Conservation (phyloP, 2,329 filamentous ascomycete genomes). For the Dothistroma septosporum region DNA sequence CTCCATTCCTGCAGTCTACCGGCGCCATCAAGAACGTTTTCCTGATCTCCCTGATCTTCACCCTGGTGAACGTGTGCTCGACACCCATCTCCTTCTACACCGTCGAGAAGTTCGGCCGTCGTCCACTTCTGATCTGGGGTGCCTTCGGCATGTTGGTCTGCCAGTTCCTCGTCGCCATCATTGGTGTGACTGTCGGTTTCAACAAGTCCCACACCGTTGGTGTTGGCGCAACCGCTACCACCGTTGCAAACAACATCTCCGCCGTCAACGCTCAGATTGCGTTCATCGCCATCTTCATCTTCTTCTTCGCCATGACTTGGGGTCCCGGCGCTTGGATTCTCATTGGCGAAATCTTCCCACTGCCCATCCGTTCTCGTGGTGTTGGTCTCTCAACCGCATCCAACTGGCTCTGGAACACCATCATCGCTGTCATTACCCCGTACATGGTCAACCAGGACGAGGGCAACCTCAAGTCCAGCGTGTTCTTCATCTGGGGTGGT, state of each 20-base stretch:
- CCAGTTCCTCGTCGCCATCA: slow-evolving; percentile 80
- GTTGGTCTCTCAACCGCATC: slow-evolving; percentile 81
- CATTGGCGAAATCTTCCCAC: slow-evolving; percentile 85
- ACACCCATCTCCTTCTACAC: slow-evolving; percentile 85
- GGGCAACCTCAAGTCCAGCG: slow-evolving; percentile 48
- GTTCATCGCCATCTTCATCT: slow-evolving; percentile 90
- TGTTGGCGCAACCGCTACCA: slow-evolving; percentile 36
- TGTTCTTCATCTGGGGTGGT: slow-evolving; percentile 45
- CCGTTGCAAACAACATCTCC: slow-evolving; percentile 44
- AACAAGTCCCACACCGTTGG: slow-evolving; percentile 29
- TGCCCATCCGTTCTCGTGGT: slow-evolving; percentile 82
- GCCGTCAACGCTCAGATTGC: slow-evolving; percentile 66
- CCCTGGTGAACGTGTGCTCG: slow-evolving; percentile 79
- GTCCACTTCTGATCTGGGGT: slow-evolving; percentile 72
- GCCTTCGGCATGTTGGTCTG: slow-evolving; percentile 78
- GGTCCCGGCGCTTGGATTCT: slow-evolving; percentile 68
- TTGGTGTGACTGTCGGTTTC: slow-evolving; percentile 44
- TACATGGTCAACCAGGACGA: slow-evolving; percentile 61
- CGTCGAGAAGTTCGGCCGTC: slow-evolving; percentile 77
- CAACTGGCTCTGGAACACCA: slow-evolving; percentile 67
- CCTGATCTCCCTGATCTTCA: slow-evolving; percentile 80
- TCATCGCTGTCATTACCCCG: slow-evolving; percentile 49
- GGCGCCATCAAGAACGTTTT: slow-evolving; percentile 74
- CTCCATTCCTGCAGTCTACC: slow-evolving; percentile 75
- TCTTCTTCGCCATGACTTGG: slow-evolving; percentile 88